A percentile compares a stretch with the other conserved stretches of the same genome.
Conservation (phyloP, 352 stramenopile species). For the Phytophthora pisi region DNA sequence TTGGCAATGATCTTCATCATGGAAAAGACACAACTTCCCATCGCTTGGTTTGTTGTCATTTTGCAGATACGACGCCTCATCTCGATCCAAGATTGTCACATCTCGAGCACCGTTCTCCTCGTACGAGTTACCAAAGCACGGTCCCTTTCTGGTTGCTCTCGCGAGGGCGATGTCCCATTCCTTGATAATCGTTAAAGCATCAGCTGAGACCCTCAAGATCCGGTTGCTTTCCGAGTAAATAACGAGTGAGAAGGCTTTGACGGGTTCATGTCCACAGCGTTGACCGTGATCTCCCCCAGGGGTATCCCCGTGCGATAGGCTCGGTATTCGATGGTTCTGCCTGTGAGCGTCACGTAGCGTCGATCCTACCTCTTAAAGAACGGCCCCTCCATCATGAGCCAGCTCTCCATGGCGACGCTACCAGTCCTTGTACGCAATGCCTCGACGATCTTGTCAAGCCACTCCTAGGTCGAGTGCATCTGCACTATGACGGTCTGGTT, state of each 20-base stretch:
- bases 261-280: constrained; percentile 75
- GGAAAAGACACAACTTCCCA: no score
- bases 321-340: constrained; percentile 69
- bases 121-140: constrained; percentile 73
- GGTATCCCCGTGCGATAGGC: constrained; percentile 55
- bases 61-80: no score
- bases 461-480: constrained; percentile 70
- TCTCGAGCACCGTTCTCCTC: constrained; percentile 8
- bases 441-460: constrained; percentile 58
- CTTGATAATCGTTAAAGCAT: constrained; percentile 73
- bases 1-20: background rate
- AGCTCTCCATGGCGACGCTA: constrained; percentile 65
- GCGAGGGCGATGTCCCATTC: constrained; percentile 72
- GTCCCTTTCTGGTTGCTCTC: constrained; percentile 46
- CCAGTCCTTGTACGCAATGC: constrained; percentile 30
- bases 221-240: constrained; percentile 86
- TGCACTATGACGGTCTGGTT: constrained; percentile 79
- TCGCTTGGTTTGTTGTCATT: no score
- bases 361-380: constrained; percentile 90
- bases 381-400: constrained; percentile 82
- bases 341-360: constrained; percentile 76
- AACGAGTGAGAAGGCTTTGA: constrained; percentile 64
- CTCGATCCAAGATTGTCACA: no score
- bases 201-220: constrained; percentile 69
- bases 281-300: constrained; percentile 65